Evolutionary conservation across 164 flowering plant species (phyloP), one percentile per base, ranked within the genome.

Genomic region (Saururus chinensis): DNA sequence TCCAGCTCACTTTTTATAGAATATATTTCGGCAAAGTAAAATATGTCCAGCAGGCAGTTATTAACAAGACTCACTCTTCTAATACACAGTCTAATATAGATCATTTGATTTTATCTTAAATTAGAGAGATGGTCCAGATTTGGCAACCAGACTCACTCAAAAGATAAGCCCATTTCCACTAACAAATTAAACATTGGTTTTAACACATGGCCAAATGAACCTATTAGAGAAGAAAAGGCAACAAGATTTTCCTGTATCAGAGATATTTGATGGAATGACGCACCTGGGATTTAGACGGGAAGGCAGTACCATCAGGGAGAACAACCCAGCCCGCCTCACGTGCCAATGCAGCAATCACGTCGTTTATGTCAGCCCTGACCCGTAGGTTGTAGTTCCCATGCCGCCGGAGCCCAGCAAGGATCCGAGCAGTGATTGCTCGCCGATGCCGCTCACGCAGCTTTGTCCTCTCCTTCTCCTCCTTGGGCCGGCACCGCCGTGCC

Each of bases 241-340:
- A 45, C 49, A 45, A 17, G 17, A 17, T 4, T 45, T 45, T 45
- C 17, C 17, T 42, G 7, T 10, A 35, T 37, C 22, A 11, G 19
- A 21, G 26, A 14, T 20, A 53, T 22, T 17, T n/a, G 51, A 24
- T n/a, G 20, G 64, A 53, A 1, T 42, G 40, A 3, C 54, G 14
- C 76, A 88, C 95, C 91, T 86, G 98, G 67, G 89, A 75, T 73
- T 76, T 81, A 41, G 95, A 80, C 65, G 95, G 99, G 64, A 93
- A 88, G 48, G 99, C 85, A 63, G 99, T 93, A 62, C 99, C 99
- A 77, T 93, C 99, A n/a, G 97, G 97, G 67, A 93, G 92, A 69
- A 93, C 97, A 63, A 81, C 84, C 99, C 99, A 93, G 11, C 99
- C 99, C 67, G 99, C 99, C 72, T 93, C 97, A 71, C 92, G 81